Conservation (phyloP, 1,139 yeast species). For the Zygotorulaspora mrakii region DNA sequence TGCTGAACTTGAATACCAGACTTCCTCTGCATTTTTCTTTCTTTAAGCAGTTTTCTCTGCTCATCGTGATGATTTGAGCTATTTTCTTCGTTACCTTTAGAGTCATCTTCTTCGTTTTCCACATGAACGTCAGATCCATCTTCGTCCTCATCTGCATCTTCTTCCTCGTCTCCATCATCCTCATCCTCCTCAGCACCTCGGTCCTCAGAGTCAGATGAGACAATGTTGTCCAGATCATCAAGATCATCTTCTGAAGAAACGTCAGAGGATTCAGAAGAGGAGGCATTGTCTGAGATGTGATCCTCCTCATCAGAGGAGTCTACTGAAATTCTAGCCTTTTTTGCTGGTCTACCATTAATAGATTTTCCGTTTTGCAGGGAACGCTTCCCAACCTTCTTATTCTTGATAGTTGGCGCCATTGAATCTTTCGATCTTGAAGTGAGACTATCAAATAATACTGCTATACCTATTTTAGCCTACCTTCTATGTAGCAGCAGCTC, state of each 20-base stretch:
- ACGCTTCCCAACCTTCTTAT: slow-evolving; percentile 13
- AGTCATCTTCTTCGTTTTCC: slow-evolving; percentile 27
- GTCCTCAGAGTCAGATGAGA: slow-evolving; percentile 25
- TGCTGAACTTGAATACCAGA: slow-evolving; percentile 81
- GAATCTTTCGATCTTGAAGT: slow-evolving; percentile 6
- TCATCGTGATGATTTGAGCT: slow-evolving; percentile 76
- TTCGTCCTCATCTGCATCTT: slow-evolving; percentile 24
- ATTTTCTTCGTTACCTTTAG: slow-evolving; percentile 22
- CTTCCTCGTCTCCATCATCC: slow-evolving; percentile 30
- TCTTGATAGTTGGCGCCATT: slow-evolving; percentile 14
- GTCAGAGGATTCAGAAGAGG: slow-evolving; percentile 16
- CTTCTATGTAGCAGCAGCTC: slow-evolving; percentile 3
- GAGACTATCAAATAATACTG: no score
- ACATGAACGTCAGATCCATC: slow-evolving; percentile 34
- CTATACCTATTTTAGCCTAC: not conserved
- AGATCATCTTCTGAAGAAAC: slow-evolving; percentile 22
- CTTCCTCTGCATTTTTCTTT: slow-evolving; percentile 82
- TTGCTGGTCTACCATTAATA: slow-evolving; percentile 18
- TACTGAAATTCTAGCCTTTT: slow-evolving; percentile 34
- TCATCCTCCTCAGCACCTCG: slow-evolving; percentile 36
- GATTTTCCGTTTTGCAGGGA: slow-evolving; percentile 6
- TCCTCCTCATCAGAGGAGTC: slow-evolving; percentile 35
- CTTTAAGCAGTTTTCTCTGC: slow-evolving; percentile 72
- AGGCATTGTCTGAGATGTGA: slow-evolving; percentile 11
- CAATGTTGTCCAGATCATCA: slow-evolving; percentile 21